Evolutionary conservation across 495 filamentous ascomycete species (phyloP), one percentile per base, ranked within the genome.

Genomic region (Aspergillus olivimuriae): DNA sequence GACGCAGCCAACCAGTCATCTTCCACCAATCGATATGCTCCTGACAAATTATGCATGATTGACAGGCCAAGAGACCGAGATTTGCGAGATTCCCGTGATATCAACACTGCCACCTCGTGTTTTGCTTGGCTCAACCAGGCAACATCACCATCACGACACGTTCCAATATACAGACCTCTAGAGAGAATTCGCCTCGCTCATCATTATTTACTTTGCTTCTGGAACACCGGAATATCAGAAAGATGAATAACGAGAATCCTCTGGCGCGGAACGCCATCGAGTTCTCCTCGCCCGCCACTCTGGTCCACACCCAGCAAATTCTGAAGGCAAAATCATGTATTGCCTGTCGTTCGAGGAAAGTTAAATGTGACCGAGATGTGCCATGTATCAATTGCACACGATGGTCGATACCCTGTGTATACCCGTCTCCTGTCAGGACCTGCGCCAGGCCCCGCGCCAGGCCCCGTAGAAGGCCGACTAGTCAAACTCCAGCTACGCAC

Each of bases 381-480:
- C 47, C 47, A 1, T 49, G 47, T 21, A 28, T n/a, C n/a, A 49
- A 49, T 26, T 44, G 47, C 30, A 24, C 28, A 11, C 41, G 41
- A n/a, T 49, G 47, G 47, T 39, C 47, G 12, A 39, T 49, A 7
- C 26, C 38, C 5, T 49, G 41, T 15, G 18, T 30, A 3, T 49
- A 34, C 37, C 47, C 47, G 14, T 49, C 47, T 7, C 47, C 47
- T 12, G 24, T 44, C 14, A 26, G 47, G 22, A 36, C 14, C n/a
- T 49, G 47, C 19, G 14, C 34, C 5, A 34, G 47, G 14, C 40
- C 35, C 4, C 35, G 24, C 4, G 39, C 11, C 6, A 44, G 39
- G 31, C 34, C 8, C n/a, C n/a, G n/a, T n/a, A n/a, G n/a, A n/a
- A n/a, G n/a, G n/a, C n/a, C n/a, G n/a, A n/a, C n/a, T n/a, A n/a